Base-by-base conservation (phyloP, 2,329 filamentous ascomycete species). In the Penicillium sp. region DNA sequence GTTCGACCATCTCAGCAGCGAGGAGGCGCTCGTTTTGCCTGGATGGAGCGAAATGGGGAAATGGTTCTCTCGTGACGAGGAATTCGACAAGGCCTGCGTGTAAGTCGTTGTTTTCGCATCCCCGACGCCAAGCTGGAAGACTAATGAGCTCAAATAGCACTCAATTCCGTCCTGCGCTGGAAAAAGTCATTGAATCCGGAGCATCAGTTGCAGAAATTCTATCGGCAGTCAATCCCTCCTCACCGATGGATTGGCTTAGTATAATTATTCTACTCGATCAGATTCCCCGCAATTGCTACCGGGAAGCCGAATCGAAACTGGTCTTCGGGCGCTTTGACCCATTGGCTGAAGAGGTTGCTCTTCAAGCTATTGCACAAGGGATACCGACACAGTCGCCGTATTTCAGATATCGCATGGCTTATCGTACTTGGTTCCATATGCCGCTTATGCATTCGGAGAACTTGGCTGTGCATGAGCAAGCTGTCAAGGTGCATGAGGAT, bases 261-360 rank as follows among this genome's bases (percentile, higher is more conserved):
- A 66, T 87, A 0, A 62, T 84, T 5, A 61, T 88, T 2, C 74
- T 88, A 2, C 76, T 88, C 2, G 85, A 88, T 58, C 85, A 88
- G 63, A 75, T 87, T 39, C 76, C 84, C 0, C 79, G 85, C 2
- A 87, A 88, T 64, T 76, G 82, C 58, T 84, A 81, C 70, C 82
- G 85, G 13, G 78, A 75, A 0, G 70, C 74, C 0, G 69, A 81
- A 23, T 67, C 74, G 3, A 66, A 60, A 0, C 58, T 79, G 2
- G 75, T 81, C 3, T 87, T 85, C 63, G 70, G 55, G 1, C 76
- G 81, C 59, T 86, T 84, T 59, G 84, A 87, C 60, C 77, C 76
- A 7, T 69, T 87, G 2, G 76, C 80, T 0, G 69, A 70, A n/a
- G 71, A 78, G 2, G 64, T 86, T 7, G 65, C 77, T 0, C 58